Conservation (phyloP, 495 filamentous ascomycete genomes). For the Xylaria curta region DNA sequence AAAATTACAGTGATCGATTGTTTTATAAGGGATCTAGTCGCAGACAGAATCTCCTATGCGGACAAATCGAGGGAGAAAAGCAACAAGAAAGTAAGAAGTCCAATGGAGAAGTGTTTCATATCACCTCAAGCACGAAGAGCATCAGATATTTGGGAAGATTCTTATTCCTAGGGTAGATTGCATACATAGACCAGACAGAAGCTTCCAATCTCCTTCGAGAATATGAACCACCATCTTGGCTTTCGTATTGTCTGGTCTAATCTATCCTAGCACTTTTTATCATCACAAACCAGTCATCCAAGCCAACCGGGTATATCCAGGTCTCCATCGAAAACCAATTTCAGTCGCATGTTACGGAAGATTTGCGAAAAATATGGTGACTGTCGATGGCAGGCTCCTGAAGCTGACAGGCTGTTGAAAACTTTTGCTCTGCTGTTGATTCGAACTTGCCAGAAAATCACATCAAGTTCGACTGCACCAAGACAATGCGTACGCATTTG, state of each 20-base stretch:
- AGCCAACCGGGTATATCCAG: neutral
- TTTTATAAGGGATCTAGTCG: no score
- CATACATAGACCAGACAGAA: neutral
- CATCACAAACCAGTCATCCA: constrained; percentile 9
- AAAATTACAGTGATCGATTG: no score
- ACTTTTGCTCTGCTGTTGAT: neutral
- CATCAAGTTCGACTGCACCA: neutral
- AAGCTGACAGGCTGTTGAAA: neutral
- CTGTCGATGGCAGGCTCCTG: no score
- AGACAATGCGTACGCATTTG: no score
- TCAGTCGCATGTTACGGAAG: neutral
- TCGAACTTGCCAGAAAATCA: neutral
- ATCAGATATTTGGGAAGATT: neutral
- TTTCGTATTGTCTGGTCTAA: neutral
- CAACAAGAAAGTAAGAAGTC: no score
- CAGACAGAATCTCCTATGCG: no score
- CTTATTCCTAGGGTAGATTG: neutral
- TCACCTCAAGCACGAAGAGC: neutral
- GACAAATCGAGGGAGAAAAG: no score
- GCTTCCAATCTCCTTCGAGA: neutral
- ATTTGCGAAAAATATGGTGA: neutral
- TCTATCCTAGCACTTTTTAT: constrained; percentile 1
- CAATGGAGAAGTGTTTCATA: neutral
- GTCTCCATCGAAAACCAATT: neutral
- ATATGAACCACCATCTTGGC: neutral